Base-by-base conservation (phyloP, 2,329 filamentous ascomycete genomes). In the Fusarium liriodendri region DNA sequence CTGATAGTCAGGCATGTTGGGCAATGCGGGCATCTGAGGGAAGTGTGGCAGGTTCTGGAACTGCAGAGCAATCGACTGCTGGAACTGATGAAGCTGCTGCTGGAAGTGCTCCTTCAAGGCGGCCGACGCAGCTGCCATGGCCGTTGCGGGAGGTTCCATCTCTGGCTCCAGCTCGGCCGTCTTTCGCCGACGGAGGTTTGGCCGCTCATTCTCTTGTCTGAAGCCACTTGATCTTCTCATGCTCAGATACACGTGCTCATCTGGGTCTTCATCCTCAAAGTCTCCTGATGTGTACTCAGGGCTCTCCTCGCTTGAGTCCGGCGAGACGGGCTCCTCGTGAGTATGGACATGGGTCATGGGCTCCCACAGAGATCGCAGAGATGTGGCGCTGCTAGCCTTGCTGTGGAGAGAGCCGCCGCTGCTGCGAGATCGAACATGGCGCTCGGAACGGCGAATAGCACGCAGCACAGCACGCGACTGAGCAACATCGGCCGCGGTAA, bases 91-190 rank as follows among this genome's bases (percentile, higher is more conserved):
- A 57, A 95, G 87, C 78, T 95, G 93, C 20, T 91, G 88, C 29
- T 91, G 87, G 22, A 96, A 83, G 67, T 95, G 93, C 64, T 95
- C 93, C 77, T 92, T 91, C 83, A 94, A 89, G 16, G 92, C 93
- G 47, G 90, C 87, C 77, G 94, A 89, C 13, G 92, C 92, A 58
- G 90, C 87, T 78, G 94, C 89, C 55, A 92, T 89, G 6, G 90
- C 89, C 5, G 87, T 87, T 5, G 88, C 86, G 3, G 91, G 89
- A 2, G 90, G 89, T 20, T 87, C 86, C 42, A 83, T 80, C 18
- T 83, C 81, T 38, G 79, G 77, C 35, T 76, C 72, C 16, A 76
- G 40, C 22, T 75, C 78, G 3, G 82, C 80, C 1, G 83, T 83
- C 35, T 85, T 84, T 33, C 86, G 84, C 25, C 84, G 83, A 22